These are phyloP conservation scores for Floccularia luteovirens DNA, from an alignment of 768 basidiomycete species.

Conservation along the genomic window DNA sequence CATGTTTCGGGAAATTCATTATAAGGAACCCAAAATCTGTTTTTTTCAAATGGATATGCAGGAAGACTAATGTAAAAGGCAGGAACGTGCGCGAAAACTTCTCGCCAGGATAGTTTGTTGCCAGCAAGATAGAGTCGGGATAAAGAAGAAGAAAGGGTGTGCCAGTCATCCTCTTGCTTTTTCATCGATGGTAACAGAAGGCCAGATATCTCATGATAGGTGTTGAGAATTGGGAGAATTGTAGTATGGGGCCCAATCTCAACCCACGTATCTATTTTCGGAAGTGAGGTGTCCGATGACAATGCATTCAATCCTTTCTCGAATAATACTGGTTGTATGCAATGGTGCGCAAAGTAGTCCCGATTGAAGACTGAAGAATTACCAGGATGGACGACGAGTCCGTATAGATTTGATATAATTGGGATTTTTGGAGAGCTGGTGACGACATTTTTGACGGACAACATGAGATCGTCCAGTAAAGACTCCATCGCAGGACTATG, in stretches of 20 bases:
- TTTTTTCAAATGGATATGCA: constrained; percentile 51
- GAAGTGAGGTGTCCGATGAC: constrained; percentile 14
- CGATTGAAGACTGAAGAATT: constrained; percentile 30
- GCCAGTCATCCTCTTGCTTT: constrained; percentile 34
- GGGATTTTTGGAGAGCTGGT: constrained; percentile 46
- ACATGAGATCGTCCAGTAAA: constrained; percentile 39
- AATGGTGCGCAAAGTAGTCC: constrained; percentile 54
- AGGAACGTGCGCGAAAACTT: constrained; percentile 38
- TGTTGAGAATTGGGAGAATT: constrained; percentile 47
- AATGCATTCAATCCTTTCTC: constrained; percentile 39
- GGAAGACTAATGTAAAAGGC: constrained; percentile 31
- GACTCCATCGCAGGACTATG: constrained; percentile 63
- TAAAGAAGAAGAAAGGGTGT: constrained; percentile 36
- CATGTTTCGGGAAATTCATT: constrained; percentile 10
- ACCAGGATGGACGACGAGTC: constrained; percentile 43
- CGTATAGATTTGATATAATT: constrained; percentile 55
- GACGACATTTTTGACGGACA: constrained; percentile 25
- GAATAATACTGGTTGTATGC: constrained; percentile 50
- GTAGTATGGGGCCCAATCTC: constrained; percentile 63
- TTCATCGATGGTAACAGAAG: constrained; percentile 44
- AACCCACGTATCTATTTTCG: constrained; percentile 40
- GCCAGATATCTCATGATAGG: constrained; percentile 18
- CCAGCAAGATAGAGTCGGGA: constrained; percentile 37
- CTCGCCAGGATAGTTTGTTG: constrained; percentile 43
- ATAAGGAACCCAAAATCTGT: constrained; percentile 51